phyloP scores from a whole-genome alignment of 495 filamentous ascomycete genomes.

The Rusavskia elegans region DNA sequence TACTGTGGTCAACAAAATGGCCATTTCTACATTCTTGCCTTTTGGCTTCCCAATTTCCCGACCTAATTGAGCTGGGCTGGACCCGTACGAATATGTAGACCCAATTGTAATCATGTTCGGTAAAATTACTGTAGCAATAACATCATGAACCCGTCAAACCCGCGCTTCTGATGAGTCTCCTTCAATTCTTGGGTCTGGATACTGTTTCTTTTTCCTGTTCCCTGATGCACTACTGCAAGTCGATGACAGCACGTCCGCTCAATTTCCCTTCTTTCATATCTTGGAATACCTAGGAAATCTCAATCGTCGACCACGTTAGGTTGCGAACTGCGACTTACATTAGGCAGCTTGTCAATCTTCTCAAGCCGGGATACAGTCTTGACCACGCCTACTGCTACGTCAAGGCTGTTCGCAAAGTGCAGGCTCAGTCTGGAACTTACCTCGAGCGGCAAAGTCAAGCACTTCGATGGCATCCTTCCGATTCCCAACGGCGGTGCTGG shows the following conservation, averaged over 20 bases:
- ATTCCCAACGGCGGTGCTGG: slow-evolving; percentile 48
- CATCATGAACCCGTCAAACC: too few relatives aligned
- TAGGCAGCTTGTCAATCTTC: slow-evolving; percentile 46
- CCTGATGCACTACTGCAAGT: slow-evolving; percentile 25
- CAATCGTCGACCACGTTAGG: background rate
- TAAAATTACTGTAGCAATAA: too few relatives aligned
- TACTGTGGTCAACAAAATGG: too few relatives aligned
- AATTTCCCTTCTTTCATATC: slow-evolving; percentile 41
- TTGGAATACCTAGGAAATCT: slow-evolving; percentile 24
- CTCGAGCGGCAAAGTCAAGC: slow-evolving; percentile 45
- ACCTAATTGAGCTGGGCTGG: too few relatives aligned
- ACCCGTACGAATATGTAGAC: too few relatives aligned
- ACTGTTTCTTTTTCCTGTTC: too few relatives aligned
- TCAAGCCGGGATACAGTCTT: slow-evolving; percentile 41
- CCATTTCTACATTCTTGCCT: too few relatives aligned
- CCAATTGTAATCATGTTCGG: too few relatives aligned
- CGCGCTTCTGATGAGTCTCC: too few relatives aligned
- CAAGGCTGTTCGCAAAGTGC: background rate
- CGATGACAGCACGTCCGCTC: slow-evolving; percentile 43
- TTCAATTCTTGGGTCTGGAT: too few relatives aligned
- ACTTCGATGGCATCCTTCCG: slow-evolving; percentile 50
- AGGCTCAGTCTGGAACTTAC: slow-evolving; percentile 5
- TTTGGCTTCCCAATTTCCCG: too few relatives aligned
- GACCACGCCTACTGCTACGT: slow-evolving; percentile 20
- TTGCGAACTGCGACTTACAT: slow-evolving; percentile 16